phyloP scores from a whole-genome alignment of 1,284 basidiomycete genomes.

The Ceratobasidium sp. region DNA sequence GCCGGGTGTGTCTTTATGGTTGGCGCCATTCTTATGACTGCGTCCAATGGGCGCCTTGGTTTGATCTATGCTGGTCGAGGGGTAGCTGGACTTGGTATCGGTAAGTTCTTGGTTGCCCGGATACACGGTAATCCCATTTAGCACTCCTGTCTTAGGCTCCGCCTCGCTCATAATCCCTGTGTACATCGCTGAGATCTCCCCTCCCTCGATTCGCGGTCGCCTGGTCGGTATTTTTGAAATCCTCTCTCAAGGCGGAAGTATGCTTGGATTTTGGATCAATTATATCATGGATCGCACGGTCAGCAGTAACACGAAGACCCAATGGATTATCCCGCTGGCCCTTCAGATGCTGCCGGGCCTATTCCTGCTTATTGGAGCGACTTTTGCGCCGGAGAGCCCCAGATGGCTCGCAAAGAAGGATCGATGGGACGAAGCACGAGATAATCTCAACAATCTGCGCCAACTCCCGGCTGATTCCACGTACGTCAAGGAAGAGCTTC shows the following conservation, averaged over 20 bases:
- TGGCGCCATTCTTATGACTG: slow-evolving; percentile 56
- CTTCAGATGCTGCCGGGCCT: slow-evolving; percentile 55
- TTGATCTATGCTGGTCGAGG: slow-evolving; percentile 56
- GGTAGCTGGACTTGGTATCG: slow-evolving; percentile 56
- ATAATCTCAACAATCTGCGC: slow-evolving; percentile 52
- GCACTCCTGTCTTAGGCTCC: slow-evolving; percentile 44
- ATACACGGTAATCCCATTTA: not conserved
- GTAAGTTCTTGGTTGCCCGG: slow-evolving; percentile 33
- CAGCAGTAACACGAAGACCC: slow-evolving; percentile 49
- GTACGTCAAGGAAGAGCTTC: slow-evolving; percentile 50
- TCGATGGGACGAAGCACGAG: slow-evolving; percentile 51
- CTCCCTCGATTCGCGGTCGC: slow-evolving; percentile 54
- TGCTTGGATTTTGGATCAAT: slow-evolving; percentile 54
- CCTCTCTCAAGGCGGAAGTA: slow-evolving; percentile 53
- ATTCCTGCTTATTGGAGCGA: slow-evolving; percentile 51
- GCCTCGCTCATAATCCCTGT: slow-evolving; percentile 55
- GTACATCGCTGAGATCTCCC: slow-evolving; percentile 56
- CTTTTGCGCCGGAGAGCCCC: slow-evolving; percentile 54
- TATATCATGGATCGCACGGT: slow-evolving; percentile 52
- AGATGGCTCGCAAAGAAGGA: slow-evolving; percentile 53
- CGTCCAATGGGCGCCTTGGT: slow-evolving; percentile 51
- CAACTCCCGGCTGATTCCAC: slow-evolving; percentile 52
- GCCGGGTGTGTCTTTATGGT: slow-evolving; percentile 56
- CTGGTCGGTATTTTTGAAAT: slow-evolving; percentile 55
- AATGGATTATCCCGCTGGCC: slow-evolving; percentile 56